Evolutionary conservation across 1,139 yeast genomes (phyloP).

Genomic region (Pichia sp.): DNA sequence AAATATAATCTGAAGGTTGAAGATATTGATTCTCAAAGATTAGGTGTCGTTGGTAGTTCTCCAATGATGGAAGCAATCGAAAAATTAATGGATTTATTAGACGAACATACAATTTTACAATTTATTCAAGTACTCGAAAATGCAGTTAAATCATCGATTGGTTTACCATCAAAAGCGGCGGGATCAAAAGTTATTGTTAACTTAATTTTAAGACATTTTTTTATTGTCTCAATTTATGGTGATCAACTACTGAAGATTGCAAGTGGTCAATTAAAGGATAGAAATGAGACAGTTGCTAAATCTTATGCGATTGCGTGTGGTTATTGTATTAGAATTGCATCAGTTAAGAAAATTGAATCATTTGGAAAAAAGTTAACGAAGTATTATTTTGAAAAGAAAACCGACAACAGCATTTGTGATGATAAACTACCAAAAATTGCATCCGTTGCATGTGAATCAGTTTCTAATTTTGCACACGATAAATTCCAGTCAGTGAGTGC

Average conservation of each 20-base stretch:
- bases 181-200: constrained; percentile 72
- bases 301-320: constrained; percentile 83
- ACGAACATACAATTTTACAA: constrained; percentile 45
- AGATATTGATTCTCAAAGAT: constrained; percentile 72
- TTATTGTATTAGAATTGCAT: constrained; percentile 61
- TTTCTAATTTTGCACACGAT: constrained; percentile 67
- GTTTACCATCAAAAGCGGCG: constrained; percentile 86
- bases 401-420: constrained; percentile 28
- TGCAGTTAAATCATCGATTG: constrained; percentile 65
- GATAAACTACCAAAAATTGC: constrained; percentile 39
- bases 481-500: constrained; percentile 57
- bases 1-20: constrained; percentile 69
- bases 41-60: constrained; percentile 68
- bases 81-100: constrained; percentile 52
- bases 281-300: constrained; percentile 65
- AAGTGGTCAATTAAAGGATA: constrained; percentile 54
- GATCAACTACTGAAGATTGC: constrained; percentile 56
- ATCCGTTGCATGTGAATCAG: constrained; percentile 58
- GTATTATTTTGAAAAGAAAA: constrained; percentile 50
- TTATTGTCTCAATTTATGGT: constrained; percentile 52
- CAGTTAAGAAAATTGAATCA: constrained; percentile 45
- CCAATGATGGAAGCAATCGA: constrained; percentile 91
- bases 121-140: constrained; percentile 43
- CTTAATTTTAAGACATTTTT: constrained; percentile 52
- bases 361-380: constrained; percentile 47